A percentile compares a stretch with the other conserved stretches of the same genome.
These are phyloP conservation scores for Fusarium compactum DNA, from an alignment of 2,329 filamentous ascomycete species.

Conservation along the genomic window DNA sequence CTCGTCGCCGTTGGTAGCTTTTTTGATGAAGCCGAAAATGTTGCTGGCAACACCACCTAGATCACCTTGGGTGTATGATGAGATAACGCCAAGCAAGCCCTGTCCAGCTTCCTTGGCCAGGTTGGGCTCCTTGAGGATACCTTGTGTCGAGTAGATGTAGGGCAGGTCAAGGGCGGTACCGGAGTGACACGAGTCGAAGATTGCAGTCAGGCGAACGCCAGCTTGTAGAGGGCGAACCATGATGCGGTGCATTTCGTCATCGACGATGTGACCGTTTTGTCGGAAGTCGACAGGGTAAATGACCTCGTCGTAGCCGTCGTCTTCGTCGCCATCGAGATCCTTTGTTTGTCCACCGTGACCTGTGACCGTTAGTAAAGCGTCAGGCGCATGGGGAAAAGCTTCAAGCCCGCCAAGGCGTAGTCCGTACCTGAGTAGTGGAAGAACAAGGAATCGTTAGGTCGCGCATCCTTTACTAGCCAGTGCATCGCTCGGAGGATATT, in stretches of 20 bases:
- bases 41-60: constrained; percentile 84
- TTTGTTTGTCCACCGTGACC: constrained; percentile 85
- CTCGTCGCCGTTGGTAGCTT: constrained; percentile 84
- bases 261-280: constrained; percentile 82
- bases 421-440: constrained; percentile 92
- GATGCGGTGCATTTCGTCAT: constrained; percentile 84
- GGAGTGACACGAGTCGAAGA: constrained; percentile 76
- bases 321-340: constrained; percentile 83
- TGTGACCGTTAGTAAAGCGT: constrained; percentile 48
- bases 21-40: constrained; percentile 88
- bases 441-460: constrained; percentile 93
- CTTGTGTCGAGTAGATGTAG: constrained; percentile 77
- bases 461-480: constrained; percentile 94
- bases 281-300: constrained; percentile 87
- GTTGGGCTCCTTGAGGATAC: constrained; percentile 76
- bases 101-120: constrained; percentile 76
- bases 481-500: constrained; percentile 98
- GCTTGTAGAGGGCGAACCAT: constrained; percentile 70
- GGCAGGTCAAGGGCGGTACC: constrained; percentile 75
- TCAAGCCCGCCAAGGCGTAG: neutral
- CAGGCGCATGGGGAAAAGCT: neutral
- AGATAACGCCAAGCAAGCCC: constrained; percentile 70
- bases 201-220: constrained; percentile 71
- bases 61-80: constrained; percentile 76
- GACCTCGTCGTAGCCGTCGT: constrained; percentile 85